Evolutionary conservation across 768 basidiomycete species (phyloP).

Genomic region (Candolleomyces efflorescens): DNA sequence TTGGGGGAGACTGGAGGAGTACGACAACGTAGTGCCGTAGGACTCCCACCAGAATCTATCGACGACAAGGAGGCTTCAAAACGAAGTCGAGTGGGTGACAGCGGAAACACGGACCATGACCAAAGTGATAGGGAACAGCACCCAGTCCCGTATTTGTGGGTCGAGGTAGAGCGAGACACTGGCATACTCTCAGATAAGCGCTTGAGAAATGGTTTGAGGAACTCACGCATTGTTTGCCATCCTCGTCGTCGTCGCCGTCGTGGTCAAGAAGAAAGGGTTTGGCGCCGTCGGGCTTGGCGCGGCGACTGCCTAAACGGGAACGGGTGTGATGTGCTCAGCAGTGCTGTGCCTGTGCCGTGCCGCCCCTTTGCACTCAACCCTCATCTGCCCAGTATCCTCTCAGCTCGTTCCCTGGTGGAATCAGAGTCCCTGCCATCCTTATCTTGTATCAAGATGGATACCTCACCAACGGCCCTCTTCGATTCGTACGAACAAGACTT

Average conservation of each 20-base stretch:
- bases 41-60: conserved; percentile 86
- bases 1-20: conserved; percentile 79
- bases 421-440: neutral
- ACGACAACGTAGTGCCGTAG: conserved; percentile 89
- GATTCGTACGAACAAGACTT: conserved; percentile 94
- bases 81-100: neutral
- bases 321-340: neutral
- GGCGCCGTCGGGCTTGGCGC: neutral
- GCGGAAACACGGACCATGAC: conserved; percentile 71
- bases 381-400: neutral
- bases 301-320: neutral
- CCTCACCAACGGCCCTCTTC: conserved; percentile 80
- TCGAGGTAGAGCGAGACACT: conserved; percentile 72
- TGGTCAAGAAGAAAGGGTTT: neutral
- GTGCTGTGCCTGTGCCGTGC: neutral
- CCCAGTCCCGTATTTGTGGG: conserved; percentile 93
- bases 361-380: neutral
- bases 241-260: conserved; percentile 20
- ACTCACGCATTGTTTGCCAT: conserved; percentile 38
- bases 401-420: conserved; percentile 27
- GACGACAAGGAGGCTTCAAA: neutral
- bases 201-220: neutral
- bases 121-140: conserved; percentile 93
- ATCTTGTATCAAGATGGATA: conserved; percentile 55
- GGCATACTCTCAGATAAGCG: conserved; percentile 4